phyloP scores from a whole-genome alignment of 371 early-diverging fungal genomes.

The Lichtheimia ramosa region DNA sequence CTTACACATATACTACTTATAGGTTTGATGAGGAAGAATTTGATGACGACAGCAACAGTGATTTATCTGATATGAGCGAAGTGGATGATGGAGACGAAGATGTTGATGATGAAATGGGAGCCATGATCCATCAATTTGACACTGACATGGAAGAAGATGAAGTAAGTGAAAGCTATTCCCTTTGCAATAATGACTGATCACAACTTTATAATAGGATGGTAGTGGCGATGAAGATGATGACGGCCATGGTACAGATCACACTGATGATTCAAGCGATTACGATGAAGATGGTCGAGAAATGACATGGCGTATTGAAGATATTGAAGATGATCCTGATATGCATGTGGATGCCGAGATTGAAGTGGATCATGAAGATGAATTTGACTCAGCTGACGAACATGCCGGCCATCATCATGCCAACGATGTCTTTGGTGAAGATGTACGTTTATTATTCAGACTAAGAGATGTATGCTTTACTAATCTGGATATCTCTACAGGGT shows the following conservation, averaged over 20 bases:
- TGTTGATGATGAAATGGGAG: constrained; percentile 60
- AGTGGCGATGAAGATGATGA: constrained; percentile 32
- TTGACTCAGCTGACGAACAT: constrained; percentile 48
- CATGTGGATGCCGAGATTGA: constrained; percentile 12
- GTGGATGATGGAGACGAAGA: constrained; percentile 66
- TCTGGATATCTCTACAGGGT: constrained; percentile 6
- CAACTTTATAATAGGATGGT: constrained; percentile 22
- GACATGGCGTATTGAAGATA: constrained; percentile 55
- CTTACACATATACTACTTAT: background rate
- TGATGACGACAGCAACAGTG: constrained; percentile 73
- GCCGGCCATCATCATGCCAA: constrained; percentile 28
- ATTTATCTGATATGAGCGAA: constrained; percentile 66
- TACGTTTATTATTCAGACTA: constrained; percentile 13
- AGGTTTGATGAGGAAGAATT: constrained; percentile 64
- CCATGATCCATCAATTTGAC: constrained; percentile 64
- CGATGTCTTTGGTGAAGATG: constrained; percentile 33
- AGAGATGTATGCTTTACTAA: too few relatives aligned
- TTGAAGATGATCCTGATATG: constrained; percentile 53
- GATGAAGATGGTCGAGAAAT: constrained; percentile 50
- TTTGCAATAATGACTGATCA: background rate
- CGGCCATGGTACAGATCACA: constrained; percentile 38
- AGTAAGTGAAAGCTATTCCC: constrained; percentile 9
- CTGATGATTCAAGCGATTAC: constrained; percentile 47
- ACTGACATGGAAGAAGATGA: constrained; percentile 55
- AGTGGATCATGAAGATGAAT: constrained; percentile 37